phyloP scores from a whole-genome alignment of 805 yeast species.

The Tetrapisispora pingtungensis region DNA sequence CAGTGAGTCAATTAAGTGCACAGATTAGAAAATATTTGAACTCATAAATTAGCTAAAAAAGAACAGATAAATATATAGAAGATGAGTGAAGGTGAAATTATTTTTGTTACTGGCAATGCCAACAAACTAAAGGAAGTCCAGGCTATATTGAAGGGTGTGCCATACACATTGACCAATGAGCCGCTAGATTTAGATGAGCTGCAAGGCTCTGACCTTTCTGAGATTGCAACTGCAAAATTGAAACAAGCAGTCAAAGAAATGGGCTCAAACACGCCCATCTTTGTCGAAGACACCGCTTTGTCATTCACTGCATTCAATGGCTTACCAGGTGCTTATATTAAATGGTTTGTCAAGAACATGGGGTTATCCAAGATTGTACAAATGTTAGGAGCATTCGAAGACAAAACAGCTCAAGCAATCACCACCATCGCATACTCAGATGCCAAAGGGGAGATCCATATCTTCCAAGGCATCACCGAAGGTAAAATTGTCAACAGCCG shows the following conservation, averaged over 20 bases:
- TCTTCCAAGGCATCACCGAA: conserved; percentile 76
- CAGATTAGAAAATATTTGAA: no score
- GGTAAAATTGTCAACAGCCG: conserved; percentile 72
- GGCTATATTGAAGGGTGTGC: conserved; percentile 40
- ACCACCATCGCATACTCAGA: conserved; percentile 89
- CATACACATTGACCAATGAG: conserved; percentile 42
- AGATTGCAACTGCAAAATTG: conserved; percentile 75
- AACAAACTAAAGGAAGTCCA: conserved; percentile 82
- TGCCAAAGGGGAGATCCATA: conserved; percentile 66
- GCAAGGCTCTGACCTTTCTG: conserved; percentile 74
- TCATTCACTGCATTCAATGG: conserved; percentile 72
- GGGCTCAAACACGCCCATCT: conserved; percentile 59
- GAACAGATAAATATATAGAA: no score
- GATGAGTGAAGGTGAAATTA: conserved; percentile 28
- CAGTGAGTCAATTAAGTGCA: no score
- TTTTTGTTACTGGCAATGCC: conserved; percentile 80
- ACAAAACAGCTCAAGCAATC: conserved; percentile 76
- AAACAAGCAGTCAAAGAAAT: conserved; percentile 51
- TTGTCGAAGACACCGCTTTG: conserved; percentile 92
- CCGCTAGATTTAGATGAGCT: conserved; percentile 79
- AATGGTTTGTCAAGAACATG: conserved; percentile 76
- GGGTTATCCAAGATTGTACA: conserved; percentile 72
- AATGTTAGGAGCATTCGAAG: conserved; percentile 71
- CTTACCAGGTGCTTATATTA: conserved; percentile 90
- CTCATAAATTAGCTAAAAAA: no score